Evolutionary conservation across 1,139 yeast species (phyloP).

Genomic region (Hyphopichia wangnamkhiaoensis): DNA sequence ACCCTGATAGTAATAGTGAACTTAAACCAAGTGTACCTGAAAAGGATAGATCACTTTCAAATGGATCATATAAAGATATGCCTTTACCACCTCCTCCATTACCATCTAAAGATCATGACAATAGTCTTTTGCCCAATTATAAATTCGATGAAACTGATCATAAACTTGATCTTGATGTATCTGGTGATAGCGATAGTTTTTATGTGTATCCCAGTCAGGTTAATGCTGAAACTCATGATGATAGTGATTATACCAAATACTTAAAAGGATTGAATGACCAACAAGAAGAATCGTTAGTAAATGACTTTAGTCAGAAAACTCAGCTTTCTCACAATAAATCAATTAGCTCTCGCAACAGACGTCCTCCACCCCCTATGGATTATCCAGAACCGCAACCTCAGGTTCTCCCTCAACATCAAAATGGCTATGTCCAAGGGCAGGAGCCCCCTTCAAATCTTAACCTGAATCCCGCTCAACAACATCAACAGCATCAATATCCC

Average conservation of each 20-base stretch:
- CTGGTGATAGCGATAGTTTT: conserved; percentile 6
- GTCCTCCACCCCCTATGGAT: conserved; percentile 19
- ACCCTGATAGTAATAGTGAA: background rate
- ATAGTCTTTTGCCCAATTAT: conserved; percentile 19
- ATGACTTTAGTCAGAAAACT: conserved; percentile 4
- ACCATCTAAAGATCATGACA: conserved; percentile 13
- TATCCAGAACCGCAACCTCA: background rate
- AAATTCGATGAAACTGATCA: conserved; percentile 16
- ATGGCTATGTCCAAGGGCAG: background rate
- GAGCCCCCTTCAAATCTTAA: too few relatives aligned
- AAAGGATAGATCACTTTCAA: conserved; percentile 15
- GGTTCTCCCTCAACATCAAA: background rate
- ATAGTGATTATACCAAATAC: conserved; percentile 11
- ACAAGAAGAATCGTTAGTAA: conserved; percentile 1
- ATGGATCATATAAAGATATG: conserved; percentile 23
- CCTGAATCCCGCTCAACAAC: background rate
- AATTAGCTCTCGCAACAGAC: conserved; percentile 8
- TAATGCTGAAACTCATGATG: conserved; percentile 7
- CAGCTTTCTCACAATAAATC: conserved; percentile 1
- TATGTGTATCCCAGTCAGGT: conserved; percentile 13
- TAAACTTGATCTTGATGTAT: conserved; percentile 11
- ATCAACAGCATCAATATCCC: background rate
- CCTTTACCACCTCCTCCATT: conserved; percentile 40
- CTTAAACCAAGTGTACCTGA: conserved; percentile 13
- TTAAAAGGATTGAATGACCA: conserved; percentile 10